Conservation (phyloP, 2,329 filamentous ascomycete genomes). For the Fonsecaea monophora region DNA sequence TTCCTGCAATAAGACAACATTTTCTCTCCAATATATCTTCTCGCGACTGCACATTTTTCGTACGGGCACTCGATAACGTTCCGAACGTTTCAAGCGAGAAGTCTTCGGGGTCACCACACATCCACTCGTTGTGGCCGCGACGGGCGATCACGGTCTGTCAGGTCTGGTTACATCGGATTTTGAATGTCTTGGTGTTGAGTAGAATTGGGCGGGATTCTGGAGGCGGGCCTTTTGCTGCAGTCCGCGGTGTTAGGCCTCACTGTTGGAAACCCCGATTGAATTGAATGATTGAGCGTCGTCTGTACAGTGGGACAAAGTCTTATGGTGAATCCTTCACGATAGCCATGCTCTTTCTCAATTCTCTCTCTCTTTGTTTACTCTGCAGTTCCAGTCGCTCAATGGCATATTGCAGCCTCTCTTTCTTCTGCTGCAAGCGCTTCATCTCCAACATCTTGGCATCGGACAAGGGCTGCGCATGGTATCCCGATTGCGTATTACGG, state of each 20-base stretch:
- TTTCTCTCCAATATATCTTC: neutral
- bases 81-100: neutral
- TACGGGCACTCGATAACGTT: neutral
- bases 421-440: conserved; percentile 76
- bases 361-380: conserved; percentile 76
- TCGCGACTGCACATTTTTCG: neutral
- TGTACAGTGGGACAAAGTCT: no score
- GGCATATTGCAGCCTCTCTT: conserved; percentile 83
- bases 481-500: conserved; percentile 37
- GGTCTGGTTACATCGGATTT: neutral
- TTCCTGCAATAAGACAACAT: neutral
- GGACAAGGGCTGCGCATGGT: conserved; percentile 30
- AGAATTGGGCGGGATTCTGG: neutral
- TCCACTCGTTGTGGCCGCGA: neutral
- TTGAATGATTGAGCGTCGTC: neutral
- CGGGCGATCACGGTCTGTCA: neutral
- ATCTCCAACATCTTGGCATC: conserved; percentile 64
- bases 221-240: neutral
- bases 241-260: neutral
- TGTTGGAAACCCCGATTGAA: neutral
- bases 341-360: conserved; percentile 76
- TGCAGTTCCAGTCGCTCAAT: conserved; percentile 86
- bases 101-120: neutral
- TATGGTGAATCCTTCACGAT: conserved; percentile 44
- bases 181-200: neutral